A percentile compares a stretch with the other conserved stretches of the same genome.
These are phyloP conservation scores for Begonia peltatifolia DNA, from an alignment of 306 rosid species.

Conservation along the genomic window DNA sequence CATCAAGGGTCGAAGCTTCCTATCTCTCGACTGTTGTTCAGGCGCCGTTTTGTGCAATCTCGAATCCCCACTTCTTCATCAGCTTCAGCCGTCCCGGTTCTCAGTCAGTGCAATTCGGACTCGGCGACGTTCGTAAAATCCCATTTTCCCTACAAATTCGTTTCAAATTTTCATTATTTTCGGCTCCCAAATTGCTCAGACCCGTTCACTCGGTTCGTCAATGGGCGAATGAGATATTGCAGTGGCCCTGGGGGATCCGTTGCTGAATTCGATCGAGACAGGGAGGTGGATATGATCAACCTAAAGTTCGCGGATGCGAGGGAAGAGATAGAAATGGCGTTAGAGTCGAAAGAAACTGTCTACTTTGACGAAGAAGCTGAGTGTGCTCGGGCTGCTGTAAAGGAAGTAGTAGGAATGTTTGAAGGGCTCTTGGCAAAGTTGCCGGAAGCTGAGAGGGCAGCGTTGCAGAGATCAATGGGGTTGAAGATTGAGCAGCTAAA, in stretches of 20 bases:
- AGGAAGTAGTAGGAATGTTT: slow-evolving; percentile 44
- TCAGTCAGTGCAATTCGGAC: background rate
- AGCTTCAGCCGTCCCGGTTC: slow-evolving; percentile 1
- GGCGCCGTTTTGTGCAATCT: no score
- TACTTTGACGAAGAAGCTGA: slow-evolving; percentile 90
- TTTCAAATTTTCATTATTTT: slow-evolving; percentile 19
- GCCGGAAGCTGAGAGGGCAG: slow-evolving; percentile 45
- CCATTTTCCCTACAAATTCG: slow-evolving; percentile 5
- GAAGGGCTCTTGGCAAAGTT: slow-evolving; percentile 43
- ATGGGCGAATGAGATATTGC: slow-evolving; percentile 22
- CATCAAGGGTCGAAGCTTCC: no score
- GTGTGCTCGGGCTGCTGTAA: slow-evolving; percentile 77
- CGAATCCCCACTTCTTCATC: background rate
- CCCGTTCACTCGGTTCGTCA: slow-evolving; percentile 12
- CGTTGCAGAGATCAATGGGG: slow-evolving; percentile 83
- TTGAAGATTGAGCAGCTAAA: slow-evolving; percentile 87
- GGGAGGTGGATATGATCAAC: slow-evolving; percentile 75
- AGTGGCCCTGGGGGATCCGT: slow-evolving; percentile 19
- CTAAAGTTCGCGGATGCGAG: slow-evolving; percentile 93
- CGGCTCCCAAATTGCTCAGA: slow-evolving; percentile 3
- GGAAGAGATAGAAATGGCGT: slow-evolving; percentile 91
- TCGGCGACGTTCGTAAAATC: slow-evolving; percentile 10
- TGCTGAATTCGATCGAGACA: slow-evolving; percentile 36
- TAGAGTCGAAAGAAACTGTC: slow-evolving; percentile 90
- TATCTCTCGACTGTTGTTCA: no score